phyloP scores from a whole-genome alignment of 106 monocot species.

The Apostasia ramifera region DNA sequence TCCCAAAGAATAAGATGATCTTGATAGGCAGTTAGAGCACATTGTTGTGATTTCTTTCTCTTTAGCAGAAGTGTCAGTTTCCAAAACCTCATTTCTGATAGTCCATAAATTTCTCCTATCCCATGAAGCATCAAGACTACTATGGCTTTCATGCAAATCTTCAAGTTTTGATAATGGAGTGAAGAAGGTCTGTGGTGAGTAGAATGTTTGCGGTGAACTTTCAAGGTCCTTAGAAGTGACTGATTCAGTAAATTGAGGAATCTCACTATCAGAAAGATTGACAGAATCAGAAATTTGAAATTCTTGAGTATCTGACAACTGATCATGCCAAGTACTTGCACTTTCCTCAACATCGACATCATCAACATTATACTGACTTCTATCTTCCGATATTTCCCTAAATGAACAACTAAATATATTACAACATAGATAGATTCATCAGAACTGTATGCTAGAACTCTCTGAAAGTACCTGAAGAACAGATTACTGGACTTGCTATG shows the following conservation, averaged over 20 bases:
- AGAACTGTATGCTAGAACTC: too few relatives aligned
- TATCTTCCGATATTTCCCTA: not conserved
- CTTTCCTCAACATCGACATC: not conserved
- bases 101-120: constrained; percentile 1
- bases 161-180: not conserved
- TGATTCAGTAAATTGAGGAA: not conserved
- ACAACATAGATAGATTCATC: not conserved
- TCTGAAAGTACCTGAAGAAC: not conserved
- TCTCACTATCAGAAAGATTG: not conserved
- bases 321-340: too few relatives aligned
- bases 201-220: not conserved
- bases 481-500: not conserved
- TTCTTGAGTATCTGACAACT: not conserved
- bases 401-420: not conserved
- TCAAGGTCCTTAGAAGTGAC: not conserved
- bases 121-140: constrained; percentile 5
- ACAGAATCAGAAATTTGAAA: not conserved
- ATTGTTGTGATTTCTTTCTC: too few relatives aligned
- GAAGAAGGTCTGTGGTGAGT: not conserved
- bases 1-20: not conserved
- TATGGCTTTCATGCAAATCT: not conserved
- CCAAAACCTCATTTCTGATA: not conserved
- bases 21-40: not conserved
- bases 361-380: not conserved
- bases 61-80: not conserved